These are phyloP conservation scores for Striga asiatica DNA, from an alignment of 257 asterid genomes.

Conservation along the genomic window DNA sequence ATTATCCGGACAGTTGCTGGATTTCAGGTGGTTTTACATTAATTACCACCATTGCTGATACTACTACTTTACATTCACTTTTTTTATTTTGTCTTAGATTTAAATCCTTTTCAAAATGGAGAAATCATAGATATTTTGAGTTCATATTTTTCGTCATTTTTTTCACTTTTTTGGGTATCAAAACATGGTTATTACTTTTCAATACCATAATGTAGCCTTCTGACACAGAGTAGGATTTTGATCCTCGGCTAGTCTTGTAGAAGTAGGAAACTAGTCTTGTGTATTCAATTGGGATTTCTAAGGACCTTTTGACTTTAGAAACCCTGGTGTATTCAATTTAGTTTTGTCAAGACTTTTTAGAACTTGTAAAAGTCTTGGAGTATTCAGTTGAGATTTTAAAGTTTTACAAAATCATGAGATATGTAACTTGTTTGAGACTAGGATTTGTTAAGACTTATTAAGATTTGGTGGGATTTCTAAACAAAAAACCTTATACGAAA, in stretches of 20 bases:
- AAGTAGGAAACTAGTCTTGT: too few species aligned
- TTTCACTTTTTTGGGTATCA: neutral
- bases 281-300: too few species aligned
- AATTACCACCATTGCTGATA: neutral
- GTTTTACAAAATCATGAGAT: too few species aligned
- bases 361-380: too few species aligned
- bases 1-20: constrained; percentile 88
- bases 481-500: too few species aligned
- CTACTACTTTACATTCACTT: neutral
- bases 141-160: neutral
- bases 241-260: too few species aligned
- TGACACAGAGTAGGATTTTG: neutral
- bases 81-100: neutral
- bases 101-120: neutral
- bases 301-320: neutral
- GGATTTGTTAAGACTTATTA: too few species aligned
- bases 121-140: neutral
- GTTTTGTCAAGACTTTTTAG: too few species aligned
- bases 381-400: too few species aligned
- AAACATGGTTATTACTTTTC: neutral
- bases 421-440: too few species aligned
- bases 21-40: constrained; percentile 52
- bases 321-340: too few species aligned
- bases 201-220: neutral
- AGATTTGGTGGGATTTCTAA: too few species aligned